Percentiles rank a stretch among this genome's conserved stretches.
Conservation (phyloP, 352 stramenopile genomes). For the Globisporangium alternatum region DNA sequence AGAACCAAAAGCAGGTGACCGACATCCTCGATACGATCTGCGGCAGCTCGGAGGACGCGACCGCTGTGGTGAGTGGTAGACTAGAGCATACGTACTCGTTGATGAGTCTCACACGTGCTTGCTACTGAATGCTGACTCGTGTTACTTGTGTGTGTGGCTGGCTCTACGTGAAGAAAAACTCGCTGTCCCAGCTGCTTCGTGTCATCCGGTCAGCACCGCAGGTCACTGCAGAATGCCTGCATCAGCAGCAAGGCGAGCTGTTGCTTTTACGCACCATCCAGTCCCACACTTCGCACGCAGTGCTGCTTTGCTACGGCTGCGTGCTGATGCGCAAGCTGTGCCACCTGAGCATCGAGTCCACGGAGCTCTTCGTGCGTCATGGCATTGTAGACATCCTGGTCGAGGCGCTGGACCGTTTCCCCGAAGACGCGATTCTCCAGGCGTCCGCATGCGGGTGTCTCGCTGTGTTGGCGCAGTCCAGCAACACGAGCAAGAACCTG, state of each 20-base stretch:
- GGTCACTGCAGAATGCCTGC: constrained; percentile 64
- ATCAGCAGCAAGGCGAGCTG: constrained; percentile 53
- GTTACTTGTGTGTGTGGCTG: neutral
- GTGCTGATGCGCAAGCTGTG: constrained; percentile 75
- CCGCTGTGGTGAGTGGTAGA: constrained; percentile 36
- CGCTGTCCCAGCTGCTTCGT: constrained; percentile 52
- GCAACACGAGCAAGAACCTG: constrained; percentile 52
- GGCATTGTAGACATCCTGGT: constrained; percentile 48
- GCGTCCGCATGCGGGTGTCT: constrained; percentile 63
- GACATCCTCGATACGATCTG: constrained; percentile 47
- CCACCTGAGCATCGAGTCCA: constrained; percentile 61
- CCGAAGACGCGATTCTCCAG: constrained; percentile 66
- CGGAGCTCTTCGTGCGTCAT: constrained; percentile 59
- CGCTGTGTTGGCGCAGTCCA: constrained; percentile 55
- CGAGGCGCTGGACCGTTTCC: constrained; percentile 49
- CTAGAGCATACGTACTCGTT: no score
- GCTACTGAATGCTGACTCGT: constrained; percentile 1
- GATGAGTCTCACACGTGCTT: neutral
- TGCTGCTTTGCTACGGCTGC: constrained; percentile 75
- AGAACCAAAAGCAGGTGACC: constrained; percentile 56
- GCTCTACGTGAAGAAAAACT: constrained; percentile 53
- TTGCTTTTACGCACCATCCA: constrained; percentile 57
- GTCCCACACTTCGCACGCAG: constrained; percentile 51
- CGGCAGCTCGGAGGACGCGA: constrained; percentile 33
- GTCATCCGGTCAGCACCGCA: constrained; percentile 60